Evolutionary conservation across 2,329 filamentous ascomycete species (phyloP).

Genomic region (Aspergillus floridensis): DNA sequence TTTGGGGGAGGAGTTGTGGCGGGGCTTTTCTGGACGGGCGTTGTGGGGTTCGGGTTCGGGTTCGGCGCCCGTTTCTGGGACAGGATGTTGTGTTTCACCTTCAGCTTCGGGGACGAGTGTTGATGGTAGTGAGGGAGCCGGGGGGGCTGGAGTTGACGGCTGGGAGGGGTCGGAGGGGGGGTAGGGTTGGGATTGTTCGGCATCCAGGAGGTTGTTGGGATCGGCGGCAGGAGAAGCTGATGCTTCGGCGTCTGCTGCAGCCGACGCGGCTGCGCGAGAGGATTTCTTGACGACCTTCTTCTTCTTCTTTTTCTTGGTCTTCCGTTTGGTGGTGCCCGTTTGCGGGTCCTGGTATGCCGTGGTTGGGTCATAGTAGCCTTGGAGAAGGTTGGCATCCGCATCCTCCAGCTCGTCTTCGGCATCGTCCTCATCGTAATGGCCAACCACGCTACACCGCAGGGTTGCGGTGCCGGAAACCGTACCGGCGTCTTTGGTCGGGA

Average conservation of each 20-base stretch:
- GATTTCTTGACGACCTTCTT: conserved; percentile 33
- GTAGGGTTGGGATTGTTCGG: neutral
- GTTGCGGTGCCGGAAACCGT: conserved; percentile 66
- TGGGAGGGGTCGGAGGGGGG: conserved; percentile 7
- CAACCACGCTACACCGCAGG: conserved; percentile 76
- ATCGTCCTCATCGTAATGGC: conserved; percentile 53
- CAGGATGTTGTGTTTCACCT: neutral
- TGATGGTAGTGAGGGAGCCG: conserved; percentile 16
- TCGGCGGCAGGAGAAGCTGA: conserved; percentile 12
- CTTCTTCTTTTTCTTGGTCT: conserved; percentile 39
- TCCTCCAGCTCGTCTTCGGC: conserved; percentile 43
- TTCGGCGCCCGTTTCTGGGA: neutral
- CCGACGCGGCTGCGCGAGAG: conserved; percentile 27
- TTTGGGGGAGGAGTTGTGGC: conserved; percentile 4
- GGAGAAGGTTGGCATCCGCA: conserved; percentile 41
- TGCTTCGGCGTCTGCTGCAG: conserved; percentile 6
- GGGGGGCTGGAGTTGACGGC: conserved; percentile 13
- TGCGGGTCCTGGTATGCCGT: conserved; percentile 30
- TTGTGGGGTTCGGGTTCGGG: conserved; percentile 19
- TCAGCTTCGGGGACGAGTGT: conserved; percentile 5
- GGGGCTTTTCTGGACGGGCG: conserved; percentile 18
- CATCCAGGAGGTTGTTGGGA: conserved; percentile 7
- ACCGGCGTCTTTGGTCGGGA: conserved; percentile 72
- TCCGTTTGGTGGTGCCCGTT: conserved; percentile 30
- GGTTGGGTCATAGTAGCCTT: conserved; percentile 48